Evolutionary conservation across 2,329 filamentous ascomycete genomes (phyloP).

Genomic region (Calonectria hawksworthii): DNA sequence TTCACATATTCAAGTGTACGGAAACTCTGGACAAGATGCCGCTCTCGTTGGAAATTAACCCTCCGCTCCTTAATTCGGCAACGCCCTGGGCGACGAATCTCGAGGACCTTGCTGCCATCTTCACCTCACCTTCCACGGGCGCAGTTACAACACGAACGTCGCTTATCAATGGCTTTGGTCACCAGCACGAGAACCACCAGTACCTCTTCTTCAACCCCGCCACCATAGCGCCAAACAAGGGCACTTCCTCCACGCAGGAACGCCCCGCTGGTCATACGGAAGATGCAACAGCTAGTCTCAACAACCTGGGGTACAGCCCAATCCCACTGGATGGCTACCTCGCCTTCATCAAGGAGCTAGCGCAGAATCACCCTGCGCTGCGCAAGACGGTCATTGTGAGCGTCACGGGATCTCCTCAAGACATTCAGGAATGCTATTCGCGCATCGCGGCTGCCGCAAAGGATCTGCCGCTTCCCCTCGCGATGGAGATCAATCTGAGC

Average conservation of each 20-base stretch:
- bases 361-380: constrained; percentile 35
- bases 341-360: constrained; percentile 64
- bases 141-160: constrained; percentile 83
- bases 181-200: constrained; percentile 72
- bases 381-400: constrained; percentile 77
- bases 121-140: constrained; percentile 73
- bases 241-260: constrained; percentile 34
- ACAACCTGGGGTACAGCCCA: constrained; percentile 83
- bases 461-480: constrained; percentile 64
- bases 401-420: constrained; percentile 74
- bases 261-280: constrained; percentile 40
- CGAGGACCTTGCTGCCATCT: constrained; percentile 73
- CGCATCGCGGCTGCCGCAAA: constrained; percentile 58
- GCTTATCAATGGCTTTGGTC: constrained; percentile 73
- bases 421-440: constrained; percentile 70
- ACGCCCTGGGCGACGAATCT: constrained; percentile 81
- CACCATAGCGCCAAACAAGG: constrained; percentile 40
- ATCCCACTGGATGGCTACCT: constrained; percentile 72
- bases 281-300: constrained; percentile 64
- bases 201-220: constrained; percentile 74
- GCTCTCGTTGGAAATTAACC: constrained; percentile 63
- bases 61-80: constrained; percentile 81
- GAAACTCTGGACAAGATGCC: constrained; percentile 30
- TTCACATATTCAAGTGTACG: constrained; percentile 26
- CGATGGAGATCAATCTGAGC: constrained; percentile 83